Base-by-base conservation (phyloP, 2,329 filamentous ascomycete genomes). In the Cladosporium sp. region DNA sequence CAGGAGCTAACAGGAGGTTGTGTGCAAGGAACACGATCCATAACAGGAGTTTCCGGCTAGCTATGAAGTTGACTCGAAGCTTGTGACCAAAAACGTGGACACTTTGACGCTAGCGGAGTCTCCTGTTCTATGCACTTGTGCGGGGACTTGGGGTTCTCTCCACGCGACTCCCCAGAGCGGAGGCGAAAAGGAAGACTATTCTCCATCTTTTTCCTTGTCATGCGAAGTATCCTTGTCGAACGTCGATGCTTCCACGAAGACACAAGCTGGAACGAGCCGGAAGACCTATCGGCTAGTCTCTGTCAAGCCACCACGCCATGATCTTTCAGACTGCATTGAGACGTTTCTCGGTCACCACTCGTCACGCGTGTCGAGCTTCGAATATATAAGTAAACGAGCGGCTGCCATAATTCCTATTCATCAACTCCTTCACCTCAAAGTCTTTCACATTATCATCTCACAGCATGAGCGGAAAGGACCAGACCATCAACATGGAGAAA, bases 31-130 rank as follows among this genome's bases (percentile, higher is more conserved):
- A 34, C 2, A 34, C 11, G 30, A 9, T 9, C 2, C 30, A 34
- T 11, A 34, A 34, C 30, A 34, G 30, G 30, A 34, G 30, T 34
- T 8, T 34, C 30, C 30, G 30, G 2, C 30, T 34, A 34, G 30
- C 30, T 3, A 9, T 40, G 38, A 40, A 40, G 6, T 40, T 40
- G 30, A 2, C 3, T 34, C 11, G 30, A 12, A 12, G 30, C 30
- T 34, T 34, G 30, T 34, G 30, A 12, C 30, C 30, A 9, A 12
- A 34, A 34, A 34, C 30, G 30, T 11, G 15, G 6, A 40, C 38
- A n/a, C 38, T 40, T n/a, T 19, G 38, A n/a, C 47, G 47, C 47
- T 50, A 50, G 47, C 47, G 47, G 47, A 50, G 47, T 50, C 47
- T 50, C 47, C 47, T 50, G 47, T 50, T 37, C 22, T 50, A 25